A percentile compares a stretch with the other conserved stretches of the same genome.
phyloP scores from a whole-genome alignment of 1,284 basidiomycete species.

The Microbotryum scabiosae region DNA sequence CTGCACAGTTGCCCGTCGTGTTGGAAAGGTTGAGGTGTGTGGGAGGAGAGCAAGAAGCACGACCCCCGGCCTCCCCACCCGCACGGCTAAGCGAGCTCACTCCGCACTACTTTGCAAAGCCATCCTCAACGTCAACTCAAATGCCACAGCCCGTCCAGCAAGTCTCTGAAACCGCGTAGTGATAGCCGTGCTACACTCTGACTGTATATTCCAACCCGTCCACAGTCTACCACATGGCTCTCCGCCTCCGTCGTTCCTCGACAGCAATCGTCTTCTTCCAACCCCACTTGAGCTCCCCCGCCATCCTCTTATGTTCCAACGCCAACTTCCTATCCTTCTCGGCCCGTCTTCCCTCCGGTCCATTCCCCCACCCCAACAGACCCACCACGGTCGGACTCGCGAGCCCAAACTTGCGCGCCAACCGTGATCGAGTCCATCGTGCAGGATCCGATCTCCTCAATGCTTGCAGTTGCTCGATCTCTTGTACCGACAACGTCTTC shows the following conservation, averaged over 20 bases:
- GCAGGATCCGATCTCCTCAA: constrained; percentile 5
- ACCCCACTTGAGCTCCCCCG: constrained; percentile 14
- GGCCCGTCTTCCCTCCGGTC: constrained; percentile 5
- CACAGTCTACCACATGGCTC: constrained; percentile 14
- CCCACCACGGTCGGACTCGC: constrained; percentile 12
- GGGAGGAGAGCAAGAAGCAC: too few species aligned
- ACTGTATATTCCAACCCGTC: neutral
- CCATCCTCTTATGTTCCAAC: constrained; percentile 1
- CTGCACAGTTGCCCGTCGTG: too few species aligned
- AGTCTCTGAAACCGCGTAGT: neutral
- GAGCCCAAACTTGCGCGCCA: constrained; percentile 22
- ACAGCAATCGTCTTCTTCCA: constrained; percentile 27
- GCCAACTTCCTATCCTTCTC: constrained; percentile 6
- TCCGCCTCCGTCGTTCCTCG: constrained; percentile 23
- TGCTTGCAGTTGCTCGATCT: constrained; percentile 9
- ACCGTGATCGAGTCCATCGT: constrained; percentile 6
- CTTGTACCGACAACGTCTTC: neutral
- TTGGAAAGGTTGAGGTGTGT: too few species aligned
- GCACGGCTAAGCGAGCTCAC: neutral
- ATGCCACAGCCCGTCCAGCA: neutral
- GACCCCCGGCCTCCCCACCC: too few species aligned
- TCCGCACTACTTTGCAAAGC: too few species aligned
- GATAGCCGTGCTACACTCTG: neutral
- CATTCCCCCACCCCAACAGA: constrained; percentile 18
- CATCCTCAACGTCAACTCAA: too few species aligned